phyloP scores from a whole-genome alignment of 2,329 filamentous ascomycete genomes.

The Xylaria sp. region DNA sequence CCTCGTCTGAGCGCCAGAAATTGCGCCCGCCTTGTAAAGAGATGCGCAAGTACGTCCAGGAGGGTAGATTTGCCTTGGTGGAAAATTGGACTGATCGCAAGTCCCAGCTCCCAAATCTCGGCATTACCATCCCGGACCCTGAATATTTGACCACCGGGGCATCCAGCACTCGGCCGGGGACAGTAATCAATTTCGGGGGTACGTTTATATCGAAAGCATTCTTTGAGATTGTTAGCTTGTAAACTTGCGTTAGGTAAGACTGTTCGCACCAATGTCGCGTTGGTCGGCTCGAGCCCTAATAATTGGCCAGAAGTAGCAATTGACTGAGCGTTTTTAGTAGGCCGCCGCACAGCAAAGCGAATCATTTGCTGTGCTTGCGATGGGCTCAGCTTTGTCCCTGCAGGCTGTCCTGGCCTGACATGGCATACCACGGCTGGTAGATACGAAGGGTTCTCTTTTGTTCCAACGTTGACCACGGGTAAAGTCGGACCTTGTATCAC shows the following conservation, averaged over 20 bases:
- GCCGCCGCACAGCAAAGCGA: conserved; percentile 15
- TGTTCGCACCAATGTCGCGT: conserved; percentile 8
- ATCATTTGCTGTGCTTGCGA: conserved; percentile 20
- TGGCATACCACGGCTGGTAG: conserved; percentile 11
- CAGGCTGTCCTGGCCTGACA: conserved; percentile 21
- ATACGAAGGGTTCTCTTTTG: conserved; percentile 20
- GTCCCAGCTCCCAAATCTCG: conserved; percentile 19
- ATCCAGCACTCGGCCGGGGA: conserved; percentile 20
- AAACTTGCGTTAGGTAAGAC: not conserved
- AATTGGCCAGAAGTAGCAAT: conserved; percentile 11
- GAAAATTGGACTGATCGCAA: conserved; percentile 16
- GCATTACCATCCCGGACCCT: not conserved
- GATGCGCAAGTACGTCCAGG: conserved; percentile 22
- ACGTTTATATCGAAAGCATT: conserved; percentile 17
- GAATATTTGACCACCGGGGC: conserved; percentile 7
- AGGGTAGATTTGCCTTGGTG: conserved; percentile 8
- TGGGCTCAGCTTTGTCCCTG: conserved; percentile 5
- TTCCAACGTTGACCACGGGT: conserved; percentile 21
- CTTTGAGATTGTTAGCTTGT: conserved; percentile 8
- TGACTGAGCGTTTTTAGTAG: conserved; percentile 18
- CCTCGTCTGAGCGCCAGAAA: not conserved
- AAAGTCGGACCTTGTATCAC: not conserved
- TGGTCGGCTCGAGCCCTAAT: conserved; percentile 16
- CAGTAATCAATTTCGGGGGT: conserved; percentile 16
- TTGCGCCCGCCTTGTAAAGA: not conserved